Evolutionary conservation across 257 asterid genomes (phyloP), one percentile per base, ranked within the genome.

Genomic region (Thymus mandschuricus): DNA sequence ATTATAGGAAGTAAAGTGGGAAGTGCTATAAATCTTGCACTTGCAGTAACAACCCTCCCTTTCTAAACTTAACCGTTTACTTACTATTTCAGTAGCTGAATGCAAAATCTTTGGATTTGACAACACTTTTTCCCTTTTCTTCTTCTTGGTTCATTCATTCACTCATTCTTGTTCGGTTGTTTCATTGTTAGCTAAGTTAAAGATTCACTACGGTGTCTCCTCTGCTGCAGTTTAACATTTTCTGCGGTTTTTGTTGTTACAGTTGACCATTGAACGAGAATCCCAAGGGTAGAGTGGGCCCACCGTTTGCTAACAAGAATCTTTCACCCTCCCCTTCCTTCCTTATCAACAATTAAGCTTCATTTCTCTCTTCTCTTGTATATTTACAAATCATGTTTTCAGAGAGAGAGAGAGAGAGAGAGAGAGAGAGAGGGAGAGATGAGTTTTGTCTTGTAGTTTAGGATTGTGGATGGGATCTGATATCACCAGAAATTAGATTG

Each of bases 261-360:
- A 21, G 84, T 80, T 76, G 81, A 76, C 84, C 67, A 7, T 15
- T 5, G 8, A 61, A 11, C 66, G 75, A 75, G 83, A 73, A 76
- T 79, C 81, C 86, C 81, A 55, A 74, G 46, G 75, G 64, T 63
- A 30, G 73, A 5, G 67, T 10, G 12, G 76, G 59, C 71, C 81
- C 79, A 65, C 66, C 57, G 79, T 66, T 72, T 61, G 75, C 70
- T 72, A 45, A 58, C 81, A 73, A 82, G 83, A 79, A 79, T 76
- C 83, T 79, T 38, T 75, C 70, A 38, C 3, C 49, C 48, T 43
- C 6, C 12, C 71, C 79, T 60, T 0, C 6, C 7, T 38, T 44
- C 74, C 66, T 73, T 70, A 66, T 63, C 70, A 74, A 76, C 61
- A 65, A 21, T 21, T 21, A 21, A 49, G 27, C 64, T 34, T 54